Evolutionary conservation across 768 basidiomycete genomes (phyloP).

Genomic region (Glaciozyma martinii): DNA sequence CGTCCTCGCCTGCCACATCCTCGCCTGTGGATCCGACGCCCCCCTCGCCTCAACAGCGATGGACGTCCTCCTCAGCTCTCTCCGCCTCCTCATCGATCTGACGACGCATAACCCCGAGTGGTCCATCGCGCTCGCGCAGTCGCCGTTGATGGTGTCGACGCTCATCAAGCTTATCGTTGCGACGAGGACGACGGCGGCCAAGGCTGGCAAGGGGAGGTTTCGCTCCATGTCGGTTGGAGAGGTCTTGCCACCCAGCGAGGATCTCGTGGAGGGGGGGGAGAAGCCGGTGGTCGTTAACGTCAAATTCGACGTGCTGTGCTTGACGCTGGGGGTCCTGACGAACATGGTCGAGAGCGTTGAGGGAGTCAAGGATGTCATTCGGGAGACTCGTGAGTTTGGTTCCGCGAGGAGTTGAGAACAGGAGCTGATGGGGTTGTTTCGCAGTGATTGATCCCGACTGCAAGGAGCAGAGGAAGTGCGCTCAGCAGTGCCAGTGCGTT

Average conservation of each 20-base stretch:
- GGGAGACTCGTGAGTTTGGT: conserved; percentile 8
- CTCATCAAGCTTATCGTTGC: not conserved
- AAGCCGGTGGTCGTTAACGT: not conserved
- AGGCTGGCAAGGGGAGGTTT: not conserved
- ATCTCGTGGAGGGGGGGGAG: not conserved
- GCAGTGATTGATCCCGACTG: conserved; percentile 12
- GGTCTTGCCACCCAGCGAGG: not conserved
- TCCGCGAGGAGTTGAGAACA: no score
- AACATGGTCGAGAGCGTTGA: conserved; percentile 17
- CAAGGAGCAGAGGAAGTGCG: conserved; percentile 3
- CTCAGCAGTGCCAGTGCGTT: conserved; percentile 1
- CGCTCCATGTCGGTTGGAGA: not conserved
- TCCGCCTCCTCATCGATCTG: conserved; percentile 2
- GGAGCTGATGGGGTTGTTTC: not conserved
- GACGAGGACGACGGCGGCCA: not conserved
- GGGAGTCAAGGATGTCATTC: conserved; percentile 2
- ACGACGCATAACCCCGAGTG: conserved; percentile 1
- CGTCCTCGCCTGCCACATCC: conserved; percentile 1
- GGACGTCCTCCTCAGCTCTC: not conserved
- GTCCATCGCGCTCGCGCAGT: not conserved
- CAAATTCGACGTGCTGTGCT: conserved; percentile 19
- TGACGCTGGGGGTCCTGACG: conserved; percentile 20
- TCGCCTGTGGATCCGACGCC: not conserved
- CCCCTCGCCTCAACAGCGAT: not conserved
- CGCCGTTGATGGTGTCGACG: not conserved